Evolutionary conservation across 306 rosid species (phyloP).

Genomic region (Cotoneaster glaucophyllus): DNA sequence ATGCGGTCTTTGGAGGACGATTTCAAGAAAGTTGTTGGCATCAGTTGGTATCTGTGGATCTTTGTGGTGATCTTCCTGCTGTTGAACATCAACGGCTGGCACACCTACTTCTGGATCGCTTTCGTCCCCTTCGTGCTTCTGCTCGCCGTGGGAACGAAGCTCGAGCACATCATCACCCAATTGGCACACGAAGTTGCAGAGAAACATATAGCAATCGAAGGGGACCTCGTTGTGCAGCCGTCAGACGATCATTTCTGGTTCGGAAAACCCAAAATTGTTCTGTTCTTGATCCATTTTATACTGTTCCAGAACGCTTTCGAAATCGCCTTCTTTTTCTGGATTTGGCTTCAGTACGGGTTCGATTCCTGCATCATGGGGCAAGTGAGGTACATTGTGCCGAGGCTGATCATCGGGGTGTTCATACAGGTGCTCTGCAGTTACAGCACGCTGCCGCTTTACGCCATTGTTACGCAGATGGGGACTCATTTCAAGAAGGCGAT

Average conservation of each 20-base stretch:
- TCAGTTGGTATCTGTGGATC: conserved; percentile 80
- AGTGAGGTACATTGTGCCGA: conserved; percentile 61
- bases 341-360: conserved; percentile 76
- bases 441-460: conserved; percentile 92
- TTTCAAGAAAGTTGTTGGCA: conserved; percentile 70
- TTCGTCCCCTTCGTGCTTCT: conserved; percentile 73
- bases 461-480: conserved; percentile 97
- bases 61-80: conserved; percentile 65
- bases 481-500: conserved; percentile 63
- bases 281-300: conserved; percentile 83
- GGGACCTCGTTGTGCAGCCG: conserved; percentile 74
- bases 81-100: conserved; percentile 83
- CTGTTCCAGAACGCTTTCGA: conserved; percentile 93
- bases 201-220: conserved; percentile 79
- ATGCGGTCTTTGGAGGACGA: conserved; percentile 80
- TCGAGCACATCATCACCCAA: conserved; percentile 76
- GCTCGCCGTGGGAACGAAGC: conserved; percentile 90
- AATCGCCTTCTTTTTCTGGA: conserved; percentile 97
- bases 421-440: conserved; percentile 88
- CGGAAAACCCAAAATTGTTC: conserved; percentile 55
- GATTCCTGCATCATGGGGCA: conserved; percentile 96
- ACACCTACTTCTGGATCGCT: conserved; percentile 94
- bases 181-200: conserved; percentile 94
- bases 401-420: conserved; percentile 82
- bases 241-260: conserved; percentile 92